These are phyloP conservation scores for Bolboschoenus planiculmis DNA, from an alignment of 176 grass and related monocot genomes.

Conservation along the genomic window DNA sequence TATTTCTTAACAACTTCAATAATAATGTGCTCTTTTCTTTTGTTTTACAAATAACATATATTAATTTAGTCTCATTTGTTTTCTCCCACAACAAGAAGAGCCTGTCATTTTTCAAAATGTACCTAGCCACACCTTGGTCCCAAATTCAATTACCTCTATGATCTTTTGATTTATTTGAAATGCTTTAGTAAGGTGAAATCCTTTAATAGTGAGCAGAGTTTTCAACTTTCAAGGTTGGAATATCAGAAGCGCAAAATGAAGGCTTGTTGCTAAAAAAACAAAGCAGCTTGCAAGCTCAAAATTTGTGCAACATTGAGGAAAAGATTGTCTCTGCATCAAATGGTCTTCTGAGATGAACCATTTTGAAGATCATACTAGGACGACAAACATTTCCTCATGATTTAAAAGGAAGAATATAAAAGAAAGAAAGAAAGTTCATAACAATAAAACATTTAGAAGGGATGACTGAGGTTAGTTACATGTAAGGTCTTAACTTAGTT, in stretches of 20 bases:
- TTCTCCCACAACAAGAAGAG: not conserved
- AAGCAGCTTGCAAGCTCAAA: not conserved
- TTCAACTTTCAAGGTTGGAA: not conserved
- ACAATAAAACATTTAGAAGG: not conserved
- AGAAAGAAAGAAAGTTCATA: not conserved
- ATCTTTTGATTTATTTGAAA: not conserved
- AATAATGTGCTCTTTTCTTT: slow-evolving; percentile 13
- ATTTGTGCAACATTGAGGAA: not conserved
- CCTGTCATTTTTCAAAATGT: not conserved
- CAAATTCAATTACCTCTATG: not conserved
- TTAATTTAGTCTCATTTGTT: not conserved
- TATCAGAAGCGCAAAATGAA: not conserved
- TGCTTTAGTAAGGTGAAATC: not conserved
- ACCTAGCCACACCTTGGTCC: not conserved
- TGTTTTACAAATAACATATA: not conserved
- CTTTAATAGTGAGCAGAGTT: not conserved
- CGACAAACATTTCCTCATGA: not conserved
- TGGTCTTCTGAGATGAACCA: not conserved
- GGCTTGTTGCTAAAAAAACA: not conserved
- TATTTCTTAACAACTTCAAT: slow-evolving; percentile 14
- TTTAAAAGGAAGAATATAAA: not conserved
- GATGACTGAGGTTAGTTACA: not conserved
- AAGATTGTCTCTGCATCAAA: not conserved
- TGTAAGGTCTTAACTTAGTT: not conserved
- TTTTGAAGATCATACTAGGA: not conserved